Evolutionary conservation across 2,329 filamentous ascomycete species (phyloP), one percentile per base, ranked within the genome.

Genomic region (Metarhizium sp.): DNA sequence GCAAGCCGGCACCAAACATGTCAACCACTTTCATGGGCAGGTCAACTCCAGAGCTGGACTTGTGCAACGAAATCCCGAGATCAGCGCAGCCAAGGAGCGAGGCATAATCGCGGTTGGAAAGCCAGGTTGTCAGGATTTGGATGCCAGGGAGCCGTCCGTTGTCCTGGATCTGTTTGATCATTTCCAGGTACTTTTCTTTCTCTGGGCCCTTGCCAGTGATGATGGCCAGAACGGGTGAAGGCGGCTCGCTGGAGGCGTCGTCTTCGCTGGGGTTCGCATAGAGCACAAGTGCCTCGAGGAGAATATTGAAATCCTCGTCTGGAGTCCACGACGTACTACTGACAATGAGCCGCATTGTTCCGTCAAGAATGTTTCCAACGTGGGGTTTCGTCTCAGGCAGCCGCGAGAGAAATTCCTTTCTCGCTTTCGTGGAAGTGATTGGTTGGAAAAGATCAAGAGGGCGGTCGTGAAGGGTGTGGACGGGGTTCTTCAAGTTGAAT

Each of bases 1-100:
- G 94, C 32, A 99, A 75, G 0, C 92, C 94, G 0, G 92, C 88
- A 2, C 94, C 94, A 68, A 99, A 97, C 92, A 99, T 96, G 68
- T 99, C 94, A 14, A 99, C 92, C 1, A 99, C 91, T 73, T 99
- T 99, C 94, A 99, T 99, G 0, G 94, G 94, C 20, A 99, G 76
- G 70, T 99, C 94, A 0, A 99, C 91, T 1, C 94, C 94, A 2
- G 90, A 96, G 61, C 88, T 95, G 14, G 91, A 96, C 60, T 84
- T 96, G 73, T 99, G 94, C 30, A 99, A 75, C 55, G 90, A 95
- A 29, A 99, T 83, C 10, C 94, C 94, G 0, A 99, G 76, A 64
- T 96, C 92, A 3, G 94, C 91, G 48, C 86, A 86, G 11, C 87
- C 88, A 34, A 99, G 82, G 4, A 99, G 78, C 1, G 76, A 78